A percentile compares a stretch with the other conserved stretches of the same genome.
Evolutionary conservation across 2,329 filamentous ascomycete species (phyloP).

Genomic region (Claviceps sorghi): DNA sequence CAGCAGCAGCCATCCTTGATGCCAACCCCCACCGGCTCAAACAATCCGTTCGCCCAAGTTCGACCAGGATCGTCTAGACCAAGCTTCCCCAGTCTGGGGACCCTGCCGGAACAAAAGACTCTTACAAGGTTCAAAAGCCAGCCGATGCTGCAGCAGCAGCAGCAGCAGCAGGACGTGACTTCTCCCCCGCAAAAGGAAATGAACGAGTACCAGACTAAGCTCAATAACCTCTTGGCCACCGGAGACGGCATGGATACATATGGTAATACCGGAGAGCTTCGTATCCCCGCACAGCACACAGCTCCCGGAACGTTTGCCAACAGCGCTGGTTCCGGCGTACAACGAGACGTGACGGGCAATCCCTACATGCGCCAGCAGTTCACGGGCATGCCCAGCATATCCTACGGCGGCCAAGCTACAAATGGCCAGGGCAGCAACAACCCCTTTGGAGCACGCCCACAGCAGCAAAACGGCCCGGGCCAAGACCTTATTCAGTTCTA

Average conservation of each 20-base stretch:
- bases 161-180: conserved; percentile 23
- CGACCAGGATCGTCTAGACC: conserved; percentile 40
- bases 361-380: conserved; percentile 78
- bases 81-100: conserved; percentile 55
- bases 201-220: conserved; percentile 53
- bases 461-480: conserved; percentile 34
- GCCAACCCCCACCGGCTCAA: conserved; percentile 82
- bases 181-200: conserved; percentile 35
- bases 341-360: conserved; percentile 65
- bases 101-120: conserved; percentile 72
- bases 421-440: conserved; percentile 39
- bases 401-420: conserved; percentile 38
- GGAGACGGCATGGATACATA: conserved; percentile 96
- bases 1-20: conserved; percentile 49
- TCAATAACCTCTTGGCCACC: conserved; percentile 72
- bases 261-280: conserved; percentile 89
- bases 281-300: conserved; percentile 92
- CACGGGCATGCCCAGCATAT: conserved; percentile 55
- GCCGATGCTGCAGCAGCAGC: conserved; percentile 27
- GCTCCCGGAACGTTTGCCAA: conserved; percentile 95
- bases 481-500: conserved; percentile 52
- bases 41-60: conserved; percentile 90
- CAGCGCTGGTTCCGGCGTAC: conserved; percentile 71
- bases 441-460: conserved; percentile 39
- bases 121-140: conserved; percentile 44